Percentiles rank a stretch among this genome's conserved stretches.
Conservation (phyloP, 441 rosid species). For the Erodium texanum region DNA sequence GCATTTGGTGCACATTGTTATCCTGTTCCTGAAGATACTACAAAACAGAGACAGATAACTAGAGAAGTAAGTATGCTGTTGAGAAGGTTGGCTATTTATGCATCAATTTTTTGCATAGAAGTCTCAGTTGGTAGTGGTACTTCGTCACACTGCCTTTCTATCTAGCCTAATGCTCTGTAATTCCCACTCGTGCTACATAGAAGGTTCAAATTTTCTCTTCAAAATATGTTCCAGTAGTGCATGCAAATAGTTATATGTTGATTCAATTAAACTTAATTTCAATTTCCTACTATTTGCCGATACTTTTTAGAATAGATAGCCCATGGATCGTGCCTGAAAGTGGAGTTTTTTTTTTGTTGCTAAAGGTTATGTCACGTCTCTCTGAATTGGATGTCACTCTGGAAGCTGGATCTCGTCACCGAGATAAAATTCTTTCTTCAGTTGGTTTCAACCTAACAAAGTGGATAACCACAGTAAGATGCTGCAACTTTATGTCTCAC, state of each 20-base stretch:
- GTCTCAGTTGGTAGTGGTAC: too few relatives aligned
- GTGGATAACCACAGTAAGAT: constrained; percentile 77
- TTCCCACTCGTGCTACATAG: neutral
- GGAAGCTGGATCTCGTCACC: constrained; percentile 79
- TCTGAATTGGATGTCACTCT: constrained; percentile 93
- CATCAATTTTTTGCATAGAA: constrained; percentile 15
- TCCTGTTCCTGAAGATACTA: constrained; percentile 31
- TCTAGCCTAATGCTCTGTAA: neutral
- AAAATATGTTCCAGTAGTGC: neutral
- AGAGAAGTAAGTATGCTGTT: constrained; percentile 23
- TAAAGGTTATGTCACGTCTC: constrained; percentile 76
- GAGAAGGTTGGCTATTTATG: constrained; percentile 12
- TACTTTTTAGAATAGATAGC: neutral
- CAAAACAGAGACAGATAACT: constrained; percentile 35
- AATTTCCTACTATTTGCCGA: neutral
- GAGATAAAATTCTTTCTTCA: constrained; percentile 64
- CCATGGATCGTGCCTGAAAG: constrained; percentile 17
- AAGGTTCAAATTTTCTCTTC: neutral
- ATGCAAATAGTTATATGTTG: neutral
- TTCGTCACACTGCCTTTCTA: neutral
- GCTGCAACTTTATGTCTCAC: constrained; percentile 5
- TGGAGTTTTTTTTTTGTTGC: constrained; percentile 22
- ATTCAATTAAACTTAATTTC: neutral
- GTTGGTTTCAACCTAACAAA: constrained; percentile 60
- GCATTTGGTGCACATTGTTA: constrained; percentile 44